phyloP scores from a whole-genome alignment of 2,329 filamentous ascomycete genomes.

The Fusarium brachygibbosum region DNA sequence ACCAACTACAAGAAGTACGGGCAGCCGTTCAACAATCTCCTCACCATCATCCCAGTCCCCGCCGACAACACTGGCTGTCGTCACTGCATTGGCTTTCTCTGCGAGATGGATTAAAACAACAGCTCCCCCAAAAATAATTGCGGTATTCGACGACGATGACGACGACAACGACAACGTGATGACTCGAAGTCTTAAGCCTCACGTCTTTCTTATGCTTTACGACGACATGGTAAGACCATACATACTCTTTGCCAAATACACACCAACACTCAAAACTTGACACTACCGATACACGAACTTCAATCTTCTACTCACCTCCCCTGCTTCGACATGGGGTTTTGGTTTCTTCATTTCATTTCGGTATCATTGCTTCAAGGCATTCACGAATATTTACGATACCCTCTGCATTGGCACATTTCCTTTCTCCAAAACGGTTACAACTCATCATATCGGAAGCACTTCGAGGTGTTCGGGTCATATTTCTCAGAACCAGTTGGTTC shows the following conservation, averaged over 20 bases:
- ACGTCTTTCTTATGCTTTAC: neutral
- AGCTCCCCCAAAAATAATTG: neutral
- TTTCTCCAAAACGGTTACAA: conserved; percentile 4
- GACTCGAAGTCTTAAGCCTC: neutral
- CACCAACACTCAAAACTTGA: neutral
- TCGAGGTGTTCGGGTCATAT: conserved; percentile 37
- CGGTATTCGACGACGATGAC: neutral
- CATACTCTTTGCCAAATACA: neutral
- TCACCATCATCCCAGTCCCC: conserved; percentile 86
- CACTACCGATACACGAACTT: neutral
- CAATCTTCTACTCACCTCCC: neutral
- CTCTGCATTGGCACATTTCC: conserved; percentile 21
- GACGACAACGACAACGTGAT: conserved; percentile 4
- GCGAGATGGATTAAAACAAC: conserved; percentile 67
- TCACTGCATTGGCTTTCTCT: conserved; percentile 86
- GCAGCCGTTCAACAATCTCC: conserved; percentile 81
- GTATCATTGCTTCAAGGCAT: conserved; percentile 38
- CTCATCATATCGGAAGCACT: conserved; percentile 29
- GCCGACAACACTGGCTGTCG: conserved; percentile 75
- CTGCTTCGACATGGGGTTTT: neutral
- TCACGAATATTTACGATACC: conserved; percentile 42
- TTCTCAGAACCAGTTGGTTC: conserved; percentile 19
- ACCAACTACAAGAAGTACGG: conserved; percentile 88
- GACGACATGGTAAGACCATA: neutral
- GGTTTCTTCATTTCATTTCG: conserved; percentile 5